Evolutionary conservation across 768 basidiomycete genomes (phyloP), one percentile per base, ranked within the genome.

Genomic region (Lentinula guzmanii): DNA sequence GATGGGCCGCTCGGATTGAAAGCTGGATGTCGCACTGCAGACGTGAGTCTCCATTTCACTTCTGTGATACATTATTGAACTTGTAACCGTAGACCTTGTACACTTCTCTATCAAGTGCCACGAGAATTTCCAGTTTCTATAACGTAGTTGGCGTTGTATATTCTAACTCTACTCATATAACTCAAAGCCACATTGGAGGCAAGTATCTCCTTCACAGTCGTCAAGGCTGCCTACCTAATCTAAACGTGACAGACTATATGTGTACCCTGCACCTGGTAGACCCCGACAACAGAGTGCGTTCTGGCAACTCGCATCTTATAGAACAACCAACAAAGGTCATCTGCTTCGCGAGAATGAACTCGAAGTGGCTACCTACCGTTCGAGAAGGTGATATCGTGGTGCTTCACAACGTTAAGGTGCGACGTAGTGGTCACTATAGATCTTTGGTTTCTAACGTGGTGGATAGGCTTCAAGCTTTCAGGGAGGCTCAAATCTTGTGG

Each of bases 321-420:
- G 7, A 33, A 16, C n/a, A 28, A 46, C 46, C 45, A n/a, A 63
- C 79, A 52, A 72, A 56, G 62, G 69, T 81, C 28, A 86, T 77
- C 52, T 83, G 80, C 58, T 90, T 90, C 66, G 77, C 79, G 5
- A 77, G 76, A 64, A 73, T 71, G 52, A 65, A 81, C 63, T 42
- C 66, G 24, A 74, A 79, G 58, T 84, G 79, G 79, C 69, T 89
- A 3, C 87, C 87, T 1, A 69, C 72, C 39, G 75, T 80, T 15
- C 70, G 70, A 4, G 58, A 63, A n/a, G 82, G 82, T 0, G 81
- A 86, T 61, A 67, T 87, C 21, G 64, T 87, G 7, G 74, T 87
- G 56, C 66, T 86, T 28, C 76, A 74, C 45, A 70, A 73, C 51
- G 70, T 86, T 35, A 84, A 80, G 77, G 86, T 85, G 57, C 15